Conservation (phyloP, 1,284 basidiomycete species). For the Ustilago xerochloae region DNA sequence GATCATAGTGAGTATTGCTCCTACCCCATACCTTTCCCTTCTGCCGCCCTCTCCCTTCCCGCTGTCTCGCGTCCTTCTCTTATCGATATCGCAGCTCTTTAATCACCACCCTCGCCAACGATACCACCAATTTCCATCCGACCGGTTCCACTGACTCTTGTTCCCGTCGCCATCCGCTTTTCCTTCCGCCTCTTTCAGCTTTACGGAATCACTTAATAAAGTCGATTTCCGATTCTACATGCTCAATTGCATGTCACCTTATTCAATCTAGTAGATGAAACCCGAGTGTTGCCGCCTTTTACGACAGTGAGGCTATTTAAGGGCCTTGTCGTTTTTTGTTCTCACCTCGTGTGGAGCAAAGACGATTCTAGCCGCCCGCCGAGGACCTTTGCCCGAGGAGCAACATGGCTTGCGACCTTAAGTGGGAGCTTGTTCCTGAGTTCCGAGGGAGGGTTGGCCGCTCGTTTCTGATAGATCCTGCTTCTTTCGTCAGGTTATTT, state of each 20-base stretch:
- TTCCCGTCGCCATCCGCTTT: neutral
- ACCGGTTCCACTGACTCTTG: conserved; percentile 26
- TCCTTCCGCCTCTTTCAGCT: conserved; percentile 38
- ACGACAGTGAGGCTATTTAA: conserved; percentile 62
- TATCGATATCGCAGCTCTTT: neutral
- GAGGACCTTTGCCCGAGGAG: conserved; percentile 64
- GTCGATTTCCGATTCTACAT: conserved; percentile 66
- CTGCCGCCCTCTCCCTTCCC: neutral
- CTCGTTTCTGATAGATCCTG: conserved; percentile 63
- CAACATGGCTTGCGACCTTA: conserved; percentile 62
- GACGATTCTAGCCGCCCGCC: conserved; percentile 63
- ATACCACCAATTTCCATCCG: neutral
- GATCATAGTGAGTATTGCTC: conserved; percentile 53
- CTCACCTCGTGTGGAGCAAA: conserved; percentile 6
- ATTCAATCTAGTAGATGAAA: conserved; percentile 66
- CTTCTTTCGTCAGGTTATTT: conserved; percentile 13
- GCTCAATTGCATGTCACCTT: conserved; percentile 66
- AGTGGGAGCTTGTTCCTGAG: conserved; percentile 63
- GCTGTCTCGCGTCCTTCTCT: neutral
- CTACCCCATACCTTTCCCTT: conserved; percentile 26
- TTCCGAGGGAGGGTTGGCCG: conserved; percentile 64
- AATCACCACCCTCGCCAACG: neutral
- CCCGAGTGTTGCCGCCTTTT: conserved; percentile 62
- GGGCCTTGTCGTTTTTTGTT: conserved; percentile 49
- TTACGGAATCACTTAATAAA: conserved; percentile 68